These are phyloP conservation scores for Stagonosporopsis vannaccii DNA, from an alignment of 2,329 filamentous ascomycete genomes.

Conservation along the genomic window DNA sequence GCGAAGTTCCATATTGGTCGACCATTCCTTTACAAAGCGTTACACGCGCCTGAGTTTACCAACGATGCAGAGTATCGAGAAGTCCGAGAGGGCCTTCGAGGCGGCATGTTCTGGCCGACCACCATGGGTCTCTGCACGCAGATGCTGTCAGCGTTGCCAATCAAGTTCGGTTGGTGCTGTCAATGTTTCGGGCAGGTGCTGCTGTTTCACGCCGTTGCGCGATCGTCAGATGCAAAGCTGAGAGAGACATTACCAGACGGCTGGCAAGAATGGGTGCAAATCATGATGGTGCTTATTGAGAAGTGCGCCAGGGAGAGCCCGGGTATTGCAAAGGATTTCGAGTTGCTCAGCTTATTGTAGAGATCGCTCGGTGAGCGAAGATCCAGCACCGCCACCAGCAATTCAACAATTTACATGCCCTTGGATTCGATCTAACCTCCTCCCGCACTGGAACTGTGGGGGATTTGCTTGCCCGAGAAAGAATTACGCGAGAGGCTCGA, in stretches of 20 bases:
- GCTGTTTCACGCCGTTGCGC: conserved; percentile 43
- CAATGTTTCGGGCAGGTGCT: conserved; percentile 50
- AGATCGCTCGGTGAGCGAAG: conserved; percentile 5
- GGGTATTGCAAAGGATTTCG: conserved; percentile 45
- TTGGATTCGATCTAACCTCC: not conserved
- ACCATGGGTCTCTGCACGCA: conserved; percentile 47
- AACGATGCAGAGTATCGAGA: conserved; percentile 44
- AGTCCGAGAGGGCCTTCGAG: conserved; percentile 37
- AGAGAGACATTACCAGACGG: conserved; percentile 42
- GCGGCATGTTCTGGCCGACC: conserved; percentile 49
- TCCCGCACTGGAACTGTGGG: not conserved
- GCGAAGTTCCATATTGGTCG: conserved; percentile 50
- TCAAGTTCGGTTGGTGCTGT: conserved; percentile 50
- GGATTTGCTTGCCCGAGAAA: not conserved
- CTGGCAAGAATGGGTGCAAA: conserved; percentile 47
- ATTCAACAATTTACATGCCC: not conserved
- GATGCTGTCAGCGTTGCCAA: conserved; percentile 45
- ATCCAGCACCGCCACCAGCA: conserved; percentile 8
- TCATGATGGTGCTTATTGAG: conserved; percentile 47
- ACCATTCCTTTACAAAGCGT: conserved; percentile 49
- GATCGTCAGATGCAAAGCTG: conserved; percentile 38
- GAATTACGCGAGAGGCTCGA: not conserved
- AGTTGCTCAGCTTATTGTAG: conserved; percentile 43
- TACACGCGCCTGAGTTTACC: conserved; percentile 41
- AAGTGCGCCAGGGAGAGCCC: conserved; percentile 44